Base-by-base conservation (phyloP, 2,329 filamentous ascomycete species). In the Colletotrichum nymphaeae region DNA sequence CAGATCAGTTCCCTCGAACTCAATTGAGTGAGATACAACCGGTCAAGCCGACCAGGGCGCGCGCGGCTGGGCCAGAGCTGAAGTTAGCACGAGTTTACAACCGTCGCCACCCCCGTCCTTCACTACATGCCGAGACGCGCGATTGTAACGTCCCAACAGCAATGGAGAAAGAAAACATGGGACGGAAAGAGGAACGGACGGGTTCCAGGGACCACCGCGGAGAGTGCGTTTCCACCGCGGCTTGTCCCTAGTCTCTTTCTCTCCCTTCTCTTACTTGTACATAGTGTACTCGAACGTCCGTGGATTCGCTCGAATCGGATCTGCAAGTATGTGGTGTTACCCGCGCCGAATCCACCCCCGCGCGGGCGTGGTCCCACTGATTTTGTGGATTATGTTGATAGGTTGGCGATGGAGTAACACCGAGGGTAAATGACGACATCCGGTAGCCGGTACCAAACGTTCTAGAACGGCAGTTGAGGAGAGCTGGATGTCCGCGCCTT, bases 341-440 rank as follows among this genome's bases (percentile, higher is more conserved):
- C 49, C 62, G 22, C 49, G 49, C 28, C 30, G 22, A 53, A 24
- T 30, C 70, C 59, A 56, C 55, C 60, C 66, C 60, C 70, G 52
- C 55, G 66, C 59, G 66, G 55, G 46, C 42, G 60, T 37, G 46
- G 32, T 35, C 11, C 66, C 70, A 73, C 60, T 49, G 28, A 30
- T 56, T 55, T 37, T 46, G 22, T 24, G 60, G 59, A 42, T 42
- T 6, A 11, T 7, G 32, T 26, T 46, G 70, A 55, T 30, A 26
- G 60, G 24, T 19, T 24, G 46, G 46, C 55, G 60, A 73, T 73
- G 60, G 52, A 73, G 70, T 69, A 46, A 73, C 59, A 28, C 70
- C 70, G 70, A 70, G 58, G 67, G 56, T 55, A 70, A 56, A 73
- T 73, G 70, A 65, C 67, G 70, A 65, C 70, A 73, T 73, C 19